Base-by-base conservation (phyloP, 805 yeast genomes). In the Komagataella pastoris region DNA sequence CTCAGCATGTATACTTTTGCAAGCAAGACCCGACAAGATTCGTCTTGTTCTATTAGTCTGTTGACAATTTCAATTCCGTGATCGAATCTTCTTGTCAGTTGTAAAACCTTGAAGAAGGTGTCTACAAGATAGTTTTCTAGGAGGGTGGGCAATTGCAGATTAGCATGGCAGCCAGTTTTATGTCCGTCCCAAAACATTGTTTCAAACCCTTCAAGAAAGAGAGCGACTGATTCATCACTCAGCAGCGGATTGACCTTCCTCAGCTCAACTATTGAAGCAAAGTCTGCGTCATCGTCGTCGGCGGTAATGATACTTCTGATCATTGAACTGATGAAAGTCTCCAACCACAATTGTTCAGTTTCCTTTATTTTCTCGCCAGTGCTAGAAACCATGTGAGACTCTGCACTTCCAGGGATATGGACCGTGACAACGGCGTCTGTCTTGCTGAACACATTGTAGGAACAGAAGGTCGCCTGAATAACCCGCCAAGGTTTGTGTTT, bases 201-300 rank as follows among this genome's bases (percentile, higher is more conserved):
- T 63, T 83, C 88, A 62, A 85, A 85, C 1, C 82, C 86, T 19
- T 69, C 67, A 51, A 87, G 63, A 61, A 88, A 88, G 50, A 66
- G 64, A 51, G 68, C 67, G 2, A 83, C 80, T 12, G 72, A 66
- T 30, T 69, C 73, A 7, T 70, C 68, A 36, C 66, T 68, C 24
- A 72, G 61, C 54, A 93, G 76, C 3, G 97, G 97, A 59, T 88
- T 85, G 52, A 88, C 73, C 54, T 84, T 80, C 57, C 96, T 77
- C 44, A 93, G 84, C 62, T 90, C 96, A 7, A 89, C 95, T 52
- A 93, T 75, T 50, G 78, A 74, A 48, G 74, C 72, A 60, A 70
- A 85, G 68, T 67, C 83, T 65, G 85, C 91, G 47, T 83, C 88
- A 49, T 87, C 93, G 51, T 87, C 89, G 54, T 76, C 83, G 6